Conservation (phyloP, 345 rosid genomes). For the Camelina hispida region DNA sequence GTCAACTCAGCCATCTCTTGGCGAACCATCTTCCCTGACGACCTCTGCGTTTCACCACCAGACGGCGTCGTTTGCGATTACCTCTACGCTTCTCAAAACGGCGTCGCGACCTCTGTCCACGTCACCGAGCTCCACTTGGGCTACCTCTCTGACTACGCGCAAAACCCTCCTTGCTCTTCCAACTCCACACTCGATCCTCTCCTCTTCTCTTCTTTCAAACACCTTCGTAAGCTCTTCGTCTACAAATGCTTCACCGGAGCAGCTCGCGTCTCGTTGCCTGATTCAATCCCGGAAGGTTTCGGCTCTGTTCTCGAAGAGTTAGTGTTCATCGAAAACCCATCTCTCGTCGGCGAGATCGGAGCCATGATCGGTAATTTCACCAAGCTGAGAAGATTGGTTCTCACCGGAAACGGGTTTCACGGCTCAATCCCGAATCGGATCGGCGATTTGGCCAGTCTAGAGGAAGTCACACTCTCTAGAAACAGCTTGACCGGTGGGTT, state of each 20-base stretch:
- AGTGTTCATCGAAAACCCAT: conserved; percentile 64
- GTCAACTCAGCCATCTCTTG: conserved; percentile 61
- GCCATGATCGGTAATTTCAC: conserved; percentile 51
- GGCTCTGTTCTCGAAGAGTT: conserved; percentile 59
- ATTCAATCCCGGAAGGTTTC: conserved; percentile 45
- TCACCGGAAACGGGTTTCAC: conserved; percentile 63
- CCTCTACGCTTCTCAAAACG: conserved; percentile 34
- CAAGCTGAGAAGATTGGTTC: conserved; percentile 51
- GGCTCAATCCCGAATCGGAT: conserved; percentile 53
- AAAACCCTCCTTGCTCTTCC: conserved; percentile 65
- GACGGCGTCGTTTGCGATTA: conserved; percentile 70
- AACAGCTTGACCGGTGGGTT: conserved; percentile 58
- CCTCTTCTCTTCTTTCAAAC: conserved; percentile 56
- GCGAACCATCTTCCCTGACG: conserved; percentile 63
- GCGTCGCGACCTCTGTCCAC: conserved; percentile 44
- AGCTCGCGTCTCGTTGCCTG: conserved; percentile 44
- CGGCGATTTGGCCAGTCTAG: conserved; percentile 47
- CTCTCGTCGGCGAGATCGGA: conserved; percentile 51
- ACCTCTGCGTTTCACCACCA: conserved; percentile 68
- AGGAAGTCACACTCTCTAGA: conserved; percentile 64
- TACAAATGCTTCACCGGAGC: conserved; percentile 68
- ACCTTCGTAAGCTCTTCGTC: conserved; percentile 67
- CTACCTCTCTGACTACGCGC: conserved; percentile 60
- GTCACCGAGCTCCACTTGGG: conserved; percentile 68
- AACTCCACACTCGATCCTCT: conserved; percentile 62